Evolutionary conservation across 208 protist genomes (phyloP), one percentile per base, ranked within the genome.

Genomic region (Endotrypanum monterogeii): DNA sequence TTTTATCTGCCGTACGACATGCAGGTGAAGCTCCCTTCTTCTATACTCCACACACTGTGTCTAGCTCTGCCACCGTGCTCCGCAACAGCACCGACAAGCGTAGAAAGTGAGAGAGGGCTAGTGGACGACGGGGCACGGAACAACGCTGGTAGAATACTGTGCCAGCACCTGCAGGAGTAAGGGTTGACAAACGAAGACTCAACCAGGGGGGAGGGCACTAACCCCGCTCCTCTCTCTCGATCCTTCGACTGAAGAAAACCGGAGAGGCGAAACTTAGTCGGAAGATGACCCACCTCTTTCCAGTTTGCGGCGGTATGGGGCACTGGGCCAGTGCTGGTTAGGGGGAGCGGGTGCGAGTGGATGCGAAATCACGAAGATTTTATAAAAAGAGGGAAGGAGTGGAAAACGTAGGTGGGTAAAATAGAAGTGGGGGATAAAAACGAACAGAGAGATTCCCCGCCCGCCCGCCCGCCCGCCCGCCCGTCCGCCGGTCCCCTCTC

Each of bases 161-260:
- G 18, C 23, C 37, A 44, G 32, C 23, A 23, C 60, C 25, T 14
- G 23, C 35, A 44, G 37, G 37, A 39, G 56, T 62, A 30, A 62
- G 14, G 60, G 32, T 48, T 18, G 25, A 20, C 20, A 23, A 39
- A 30, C 16, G 60, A 65, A n/a, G 11, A 46, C 7, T 48, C 60
- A n/a, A 46, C 60, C 41, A n/a, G 60, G 20, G 60, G 39, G 60
- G 20, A 37, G 39, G 32, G 25, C 60, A 39, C 60, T 28, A 65
- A 44, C n/a, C 60, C 60, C 44, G 23, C 20, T 65, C 60, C 25
- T 46, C 60, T 39, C 60, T 65, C 60, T 48, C 60, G 57, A 25
- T 48, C 20, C 3, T 35, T 48, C 32, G 25, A 65, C n/a, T 28
- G 25, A 18, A 65, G 30, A 65, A 18, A 65, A 65, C 37, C 20